Evolutionary conservation across 345 rosid species (phyloP).

Genomic region (Camelina hispida): DNA sequence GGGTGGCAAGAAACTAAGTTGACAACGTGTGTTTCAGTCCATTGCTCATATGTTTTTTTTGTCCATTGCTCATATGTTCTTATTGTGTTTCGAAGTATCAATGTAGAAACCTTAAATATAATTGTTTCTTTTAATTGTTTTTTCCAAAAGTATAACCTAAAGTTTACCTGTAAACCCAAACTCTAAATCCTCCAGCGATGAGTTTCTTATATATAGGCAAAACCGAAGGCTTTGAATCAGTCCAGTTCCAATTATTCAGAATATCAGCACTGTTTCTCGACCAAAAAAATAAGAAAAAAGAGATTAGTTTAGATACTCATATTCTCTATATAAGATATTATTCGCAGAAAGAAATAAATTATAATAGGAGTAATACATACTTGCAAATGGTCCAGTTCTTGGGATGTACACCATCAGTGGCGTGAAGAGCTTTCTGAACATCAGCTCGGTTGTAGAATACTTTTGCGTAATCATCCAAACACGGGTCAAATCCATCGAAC

Average conservation of each 20-base stretch:
- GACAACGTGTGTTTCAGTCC: neutral
- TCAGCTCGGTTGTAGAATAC: conserved; percentile 76
- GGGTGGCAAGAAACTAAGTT: neutral
- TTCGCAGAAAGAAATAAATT: no score
- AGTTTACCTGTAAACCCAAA: conserved; percentile 84
- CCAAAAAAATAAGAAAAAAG: no score
- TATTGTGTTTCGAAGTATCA: neutral
- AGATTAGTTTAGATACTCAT: neutral
- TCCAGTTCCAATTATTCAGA: conserved; percentile 48
- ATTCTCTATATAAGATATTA: no score
- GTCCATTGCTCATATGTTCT: neutral
- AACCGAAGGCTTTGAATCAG: conserved; percentile 56
- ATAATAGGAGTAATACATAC: conserved; percentile 42
- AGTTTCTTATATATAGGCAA: conserved; percentile 81
- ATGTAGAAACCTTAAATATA: neutral
- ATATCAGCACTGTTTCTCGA: conserved; percentile 49
- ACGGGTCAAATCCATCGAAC: conserved; percentile 85
- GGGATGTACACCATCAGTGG: conserved; percentile 53
- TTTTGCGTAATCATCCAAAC: conserved; percentile 70
- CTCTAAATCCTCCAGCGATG: conserved; percentile 61
- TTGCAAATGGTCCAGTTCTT: conserved; percentile 93
- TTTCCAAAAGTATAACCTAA: neutral
- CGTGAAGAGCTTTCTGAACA: conserved; percentile 84
- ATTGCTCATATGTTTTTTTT: neutral
- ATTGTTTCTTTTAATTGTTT: neutral